phyloP scores from a whole-genome alignment of 2,329 filamentous ascomycete genomes.

The Didymella arachidicola region DNA sequence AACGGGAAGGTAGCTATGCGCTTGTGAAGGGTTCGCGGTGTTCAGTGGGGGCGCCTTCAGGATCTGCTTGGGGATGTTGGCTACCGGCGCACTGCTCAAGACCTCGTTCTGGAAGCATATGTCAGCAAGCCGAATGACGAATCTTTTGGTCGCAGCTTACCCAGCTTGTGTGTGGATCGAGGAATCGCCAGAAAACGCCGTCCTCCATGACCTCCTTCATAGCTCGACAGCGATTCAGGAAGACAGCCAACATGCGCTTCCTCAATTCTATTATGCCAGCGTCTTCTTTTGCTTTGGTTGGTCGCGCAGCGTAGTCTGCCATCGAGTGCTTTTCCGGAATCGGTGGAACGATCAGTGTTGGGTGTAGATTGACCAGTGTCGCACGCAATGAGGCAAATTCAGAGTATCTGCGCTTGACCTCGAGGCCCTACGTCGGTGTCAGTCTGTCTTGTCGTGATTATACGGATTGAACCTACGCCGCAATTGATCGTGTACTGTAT shows the following conservation, averaged over 20 bases:
- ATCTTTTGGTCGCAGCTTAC: conserved; percentile 60
- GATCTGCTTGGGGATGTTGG: conserved; percentile 91
- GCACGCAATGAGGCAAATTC: conserved; percentile 92
- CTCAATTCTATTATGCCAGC: conserved; percentile 94
- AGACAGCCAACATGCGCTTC: conserved; percentile 96
- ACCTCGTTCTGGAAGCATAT: conserved; percentile 79
- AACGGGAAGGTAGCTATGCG: conserved; percentile 86
- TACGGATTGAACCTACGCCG: conserved; percentile 67
- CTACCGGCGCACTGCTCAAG: conserved; percentile 87
- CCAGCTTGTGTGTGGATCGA: conserved; percentile 99
- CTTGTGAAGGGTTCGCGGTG: conserved; percentile 87
- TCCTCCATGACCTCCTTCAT: conserved; percentile 94
- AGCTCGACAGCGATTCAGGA: conserved; percentile 87
- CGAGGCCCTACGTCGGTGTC: conserved; percentile 73
- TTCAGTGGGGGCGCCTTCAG: conserved; percentile 95
- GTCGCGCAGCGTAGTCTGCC: conserved; percentile 97
- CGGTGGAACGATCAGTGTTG: conserved; percentile 92
- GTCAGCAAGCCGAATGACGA: conserved; percentile 2
- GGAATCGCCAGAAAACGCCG: conserved; percentile 96
- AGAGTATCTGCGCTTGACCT: conserved; percentile 93
- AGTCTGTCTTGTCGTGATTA: conserved; percentile 17
- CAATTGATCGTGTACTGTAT: conserved; percentile 98
- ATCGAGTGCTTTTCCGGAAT: conserved; percentile 99
- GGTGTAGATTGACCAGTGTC: conserved; percentile 88
- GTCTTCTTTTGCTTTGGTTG: conserved; percentile 97